Evolutionary conservation across 2,329 filamentous ascomycete species (phyloP), one percentile per base, ranked within the genome.

Genomic region (Penicillium sp.): DNA sequence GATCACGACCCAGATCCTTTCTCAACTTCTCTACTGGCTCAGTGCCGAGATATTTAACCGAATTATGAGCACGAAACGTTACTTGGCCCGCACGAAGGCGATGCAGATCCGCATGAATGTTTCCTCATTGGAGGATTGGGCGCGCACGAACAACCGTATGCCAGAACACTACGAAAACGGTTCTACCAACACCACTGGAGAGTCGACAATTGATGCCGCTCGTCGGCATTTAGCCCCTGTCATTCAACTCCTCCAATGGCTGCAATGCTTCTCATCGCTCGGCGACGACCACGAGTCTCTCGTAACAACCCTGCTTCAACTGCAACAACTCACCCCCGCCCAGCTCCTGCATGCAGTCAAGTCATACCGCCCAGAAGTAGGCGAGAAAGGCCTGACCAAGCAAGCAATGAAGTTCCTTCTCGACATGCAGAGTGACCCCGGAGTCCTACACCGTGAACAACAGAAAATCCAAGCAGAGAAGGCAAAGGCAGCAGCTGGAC

Each of bases 81-180:
- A 97, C 69, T 81, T 99, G 10, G 93, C 94, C 6, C 85, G 94
- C 51, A 99, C 94, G 18, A 99, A 99, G 74, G 94, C 94, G 4
- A 99, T 99, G 94, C 94, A 99, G 73, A 97, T 99, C 66, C 90
- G 94, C 63, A 97, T 99, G 92, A 99, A 99, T 71, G 86, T 99
- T 7, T 97, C 94, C 0, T 88, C 87, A 8, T 79, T 99, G 20
- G 94, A 99, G 73, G 94, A 99, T 69, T 99, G 94, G 94, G 93
- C 94, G 1, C 84, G 93, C 31, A 83, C 85, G 16, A 99, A 99
- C 75, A 97, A 96, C 71, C 85, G 94, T 29, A 88, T 95, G 64
- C 92, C 94, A 1, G 94, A 97, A 70, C 93, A 97, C 74, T 97
- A 91, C 72, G 93, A 99, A 73, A 89, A 92, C 65, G 93, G 93